Base-by-base conservation (phyloP, 768 basidiomycete genomes). In the Boletus rubescentipes region DNA sequence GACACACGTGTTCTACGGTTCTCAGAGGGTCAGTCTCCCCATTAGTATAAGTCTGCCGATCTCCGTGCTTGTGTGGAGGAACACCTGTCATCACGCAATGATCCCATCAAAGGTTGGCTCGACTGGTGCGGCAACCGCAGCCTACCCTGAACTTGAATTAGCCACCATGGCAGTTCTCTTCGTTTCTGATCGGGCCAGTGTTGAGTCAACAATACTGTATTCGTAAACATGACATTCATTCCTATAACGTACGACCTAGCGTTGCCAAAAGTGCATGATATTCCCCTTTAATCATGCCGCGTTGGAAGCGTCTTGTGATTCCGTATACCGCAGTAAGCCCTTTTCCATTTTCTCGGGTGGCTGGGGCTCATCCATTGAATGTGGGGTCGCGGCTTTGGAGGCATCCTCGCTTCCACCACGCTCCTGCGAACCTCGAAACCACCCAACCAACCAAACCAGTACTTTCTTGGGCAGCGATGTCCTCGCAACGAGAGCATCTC, bases 381-480 rank as follows among this genome's bases (percentile, higher is more conserved):
- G 12, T 15, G 36, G 38, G 37, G 39, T 34, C 36, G 21, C 39
- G 14, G 9, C 12, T 12, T 5, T 14, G 20, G 41, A 37, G 5
- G 4, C 21, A 23, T 26, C 26, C 26, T 26, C 26, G 53, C 54
- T 47, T 57, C 62, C 15, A 77, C 66, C 16, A 76, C 72, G 6
- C 62, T 65, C 56, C 72, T 80, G 36, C 77, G 68, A 16, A 75
- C 67, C 62, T 76, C 74, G 23, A 76, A 59, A 5, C 85, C 84
- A 9, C 84, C 85, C 57, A 80, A 77, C 64, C 79, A 87, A 9
- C 87, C 85, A 62, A 86, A 73, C 85, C 86, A 87, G 37, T 78
- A 71, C 38, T 67, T 53, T 34, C 69, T 53, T 1, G 68, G 62
- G 36, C 68, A 70, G 43, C 91, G 88, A 9, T 91, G 91, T 0